A percentile compares a stretch with the other conserved stretches of the same genome.
These are phyloP conservation scores for Triticum timopheevii DNA, from an alignment of 176 grass and related monocot species.

Conservation along the genomic window DNA sequence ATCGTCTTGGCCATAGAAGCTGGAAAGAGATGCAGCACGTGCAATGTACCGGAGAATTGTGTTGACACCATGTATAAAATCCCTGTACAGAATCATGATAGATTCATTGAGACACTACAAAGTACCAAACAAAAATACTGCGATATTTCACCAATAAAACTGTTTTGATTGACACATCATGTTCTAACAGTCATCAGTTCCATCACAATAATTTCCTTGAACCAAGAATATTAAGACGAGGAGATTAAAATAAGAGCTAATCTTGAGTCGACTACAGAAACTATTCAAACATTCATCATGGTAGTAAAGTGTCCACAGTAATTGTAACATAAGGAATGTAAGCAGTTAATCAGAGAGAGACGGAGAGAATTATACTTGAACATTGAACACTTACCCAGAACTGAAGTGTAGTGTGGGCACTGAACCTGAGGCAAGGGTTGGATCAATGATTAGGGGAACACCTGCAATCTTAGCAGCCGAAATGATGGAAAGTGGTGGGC, in stretches of 20 bases:
- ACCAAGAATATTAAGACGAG: neutral
- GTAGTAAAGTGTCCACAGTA: neutral
- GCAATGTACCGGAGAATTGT: slow-evolving; percentile 66
- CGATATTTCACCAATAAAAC: neutral
- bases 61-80: slow-evolving; percentile 63
- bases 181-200: neutral
- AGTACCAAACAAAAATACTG: neutral
- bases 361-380: neutral
- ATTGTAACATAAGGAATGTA: neutral
- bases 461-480: slow-evolving; percentile 66
- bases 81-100: slow-evolving; percentile 45
- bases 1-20: slow-evolving; percentile 62
- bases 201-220: neutral
- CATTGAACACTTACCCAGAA: slow-evolving; percentile 51
- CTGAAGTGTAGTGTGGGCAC: slow-evolving; percentile 45
- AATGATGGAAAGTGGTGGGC: slow-evolving; percentile 66
- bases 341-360: neutral
- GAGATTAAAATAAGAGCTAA: slow-evolving; percentile 12
- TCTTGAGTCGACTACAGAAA: neutral
- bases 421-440: slow-evolving; percentile 57
- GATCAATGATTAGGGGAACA: slow-evolving; percentile 53
- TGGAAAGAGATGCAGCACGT: slow-evolving; percentile 47
- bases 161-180: neutral
- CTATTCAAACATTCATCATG: neutral
- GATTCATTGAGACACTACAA: slow-evolving; percentile 8